Base-by-base conservation (phyloP, 2,329 filamentous ascomycete genomes). In the Fusarium abutilonis region DNA sequence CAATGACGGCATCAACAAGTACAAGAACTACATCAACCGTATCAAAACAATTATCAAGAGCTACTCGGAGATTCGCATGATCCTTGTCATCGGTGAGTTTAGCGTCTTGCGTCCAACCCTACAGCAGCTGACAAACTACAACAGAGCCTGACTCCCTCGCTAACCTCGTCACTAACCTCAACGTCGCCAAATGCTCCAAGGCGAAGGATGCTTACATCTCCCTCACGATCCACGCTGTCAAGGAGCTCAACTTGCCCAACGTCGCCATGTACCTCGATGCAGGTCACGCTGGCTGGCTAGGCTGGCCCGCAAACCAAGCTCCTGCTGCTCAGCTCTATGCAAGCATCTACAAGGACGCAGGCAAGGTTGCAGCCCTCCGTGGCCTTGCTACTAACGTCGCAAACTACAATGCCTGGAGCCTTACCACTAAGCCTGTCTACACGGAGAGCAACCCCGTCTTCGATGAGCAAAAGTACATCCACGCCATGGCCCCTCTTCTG, bases 401-500 rank as follows among this genome's bases (percentile, higher is more conserved):
- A 63, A 84, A 84, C 77, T 86, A 83, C 76, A 86, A 86, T 68
- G 77, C 70, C 28, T 83, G 78, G 77, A 75, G 72, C 60, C 67
- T 80, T 28, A 64, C 67, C 56, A 68, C 72, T 2, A 70, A 81
- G 21, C 80, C 82, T 4, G 71, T 76, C 4, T 85, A 82, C 73
- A 82, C 81, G 4, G 72, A 54, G 61, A 74, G 76, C 68, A 81
- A 84, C 74, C 67, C 73, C 56, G 77, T 80, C 68, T 84, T 82
- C 65, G 84, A 86, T 64, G 79, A 80, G 68, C 81, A 72, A 56
- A 82, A 82, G 72, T 93, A 87, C 75, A 77, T 83, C 34, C 71
- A 79, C 44, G 89, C 88, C 52, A 86, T 95, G 68, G 86, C 86
- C 8, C 82, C 85, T 6, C 83, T 88, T 21, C 83, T 91, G 29